Evolutionary conservation across 1,139 yeast species (phyloP), one percentile per base, ranked within the genome.

Genomic region (Pichia sp.): DNA sequence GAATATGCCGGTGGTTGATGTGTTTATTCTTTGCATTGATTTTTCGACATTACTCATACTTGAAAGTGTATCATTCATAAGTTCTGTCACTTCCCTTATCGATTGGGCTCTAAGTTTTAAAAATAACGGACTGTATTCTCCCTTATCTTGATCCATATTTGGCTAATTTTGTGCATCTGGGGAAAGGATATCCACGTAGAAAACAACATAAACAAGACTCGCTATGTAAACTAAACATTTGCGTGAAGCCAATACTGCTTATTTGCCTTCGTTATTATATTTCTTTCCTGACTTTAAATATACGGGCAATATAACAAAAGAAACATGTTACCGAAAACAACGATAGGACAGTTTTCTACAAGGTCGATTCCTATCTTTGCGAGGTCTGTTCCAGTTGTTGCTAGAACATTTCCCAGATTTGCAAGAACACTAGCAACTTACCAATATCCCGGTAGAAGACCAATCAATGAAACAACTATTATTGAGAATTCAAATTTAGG

Each of bases 401-500:
- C 23, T 5, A 34, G 36, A 11, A 13, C 24, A 18, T 5, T 7
- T 7, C 42, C 35, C 3, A 7, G 27, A 7, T 16, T 30, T 22
- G 25, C 27, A 22, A 15, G 39, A 24, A 11, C 25, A 13, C 4
- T 43, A 20, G 37, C 43, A 9, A 40, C 43, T 16, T 40, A 30
- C 16, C 13, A 46, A 5, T 48, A 48, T 26, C 1, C 44, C 1
- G 45, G 51, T 2, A 43, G 51, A 27, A 39, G 43, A 15, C 47
- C 51, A 2, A 37, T 56, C 16, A 52, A 53, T 39, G 59, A 56
- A 42, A 49, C 57, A 13, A 54, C 58, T 1, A 50, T 56, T 34
- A 50, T 56, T 30, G 47, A 53, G 40, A 45, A 45, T n/a, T 52
- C 58, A 8, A 54, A 51, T 27, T 37, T 53, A 7, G 81, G 81